Evolutionary conservation across 192 early-diverging fungal genomes (phyloP).

Genomic region (Backusella mclennaniae): DNA sequence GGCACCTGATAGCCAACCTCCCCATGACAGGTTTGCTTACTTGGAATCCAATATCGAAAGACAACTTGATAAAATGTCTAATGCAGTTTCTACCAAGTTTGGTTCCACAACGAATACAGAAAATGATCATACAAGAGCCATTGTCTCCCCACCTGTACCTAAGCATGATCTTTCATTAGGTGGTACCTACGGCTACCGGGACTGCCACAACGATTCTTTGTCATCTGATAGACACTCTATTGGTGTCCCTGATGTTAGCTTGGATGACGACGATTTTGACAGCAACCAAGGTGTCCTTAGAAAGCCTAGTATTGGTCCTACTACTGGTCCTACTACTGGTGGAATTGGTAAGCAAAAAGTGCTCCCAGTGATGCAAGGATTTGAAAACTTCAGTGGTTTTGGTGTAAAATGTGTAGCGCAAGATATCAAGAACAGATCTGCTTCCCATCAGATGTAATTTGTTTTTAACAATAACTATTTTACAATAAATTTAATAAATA

Average conservation of each 20-base stretch:
- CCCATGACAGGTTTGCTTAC: neutral
- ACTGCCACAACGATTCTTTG: neutral
- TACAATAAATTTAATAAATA: neutral
- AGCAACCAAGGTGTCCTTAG: neutral
- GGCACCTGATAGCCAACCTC: neutral
- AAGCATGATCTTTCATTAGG: neutral
- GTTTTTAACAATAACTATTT: neutral
- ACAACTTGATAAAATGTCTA: neutral
- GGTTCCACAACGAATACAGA: neutral
- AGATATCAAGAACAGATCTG: neutral
- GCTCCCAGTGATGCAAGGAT: neutral
- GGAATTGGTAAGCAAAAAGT: neutral
- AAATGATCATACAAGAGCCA: neutral
- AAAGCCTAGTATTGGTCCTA: neutral
- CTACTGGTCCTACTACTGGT: neutral
- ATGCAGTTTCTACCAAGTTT: neutral
- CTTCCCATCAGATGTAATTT: neutral
- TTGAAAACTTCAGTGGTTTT: neutral
- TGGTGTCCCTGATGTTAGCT: neutral
- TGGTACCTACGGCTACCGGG: neutral
- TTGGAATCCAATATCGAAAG: neutral
- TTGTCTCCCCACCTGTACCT: neutral
- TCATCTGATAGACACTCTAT: neutral
- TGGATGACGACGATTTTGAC: neutral
- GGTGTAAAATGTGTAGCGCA: slow-evolving; percentile 8